These are phyloP conservation scores for Tulasnella sp. DNA, from an alignment of 768 basidiomycete genomes.

Conservation along the genomic window DNA sequence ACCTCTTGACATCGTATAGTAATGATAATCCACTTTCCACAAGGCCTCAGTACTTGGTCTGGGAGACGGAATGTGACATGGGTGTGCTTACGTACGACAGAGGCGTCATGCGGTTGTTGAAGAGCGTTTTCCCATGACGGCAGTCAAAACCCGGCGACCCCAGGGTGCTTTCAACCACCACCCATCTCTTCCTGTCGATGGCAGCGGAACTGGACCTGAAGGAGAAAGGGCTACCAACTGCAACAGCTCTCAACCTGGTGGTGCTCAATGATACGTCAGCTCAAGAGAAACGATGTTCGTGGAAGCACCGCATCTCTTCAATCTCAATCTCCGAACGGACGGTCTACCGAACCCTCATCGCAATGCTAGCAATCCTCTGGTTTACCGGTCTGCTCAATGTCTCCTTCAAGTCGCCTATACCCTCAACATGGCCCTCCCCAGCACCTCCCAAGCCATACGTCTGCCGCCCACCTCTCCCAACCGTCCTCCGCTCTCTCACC, in stretches of 20 bases:
- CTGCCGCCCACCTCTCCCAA: not conserved
- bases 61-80: not conserved
- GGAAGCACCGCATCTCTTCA: not conserved
- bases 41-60: no score
- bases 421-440: not conserved
- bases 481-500: not conserved
- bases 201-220: not conserved
- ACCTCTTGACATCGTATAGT: no score
- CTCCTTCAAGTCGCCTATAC: not conserved
- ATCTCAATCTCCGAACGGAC: not conserved
- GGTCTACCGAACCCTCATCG: not conserved
- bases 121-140: not conserved
- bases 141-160: not conserved
- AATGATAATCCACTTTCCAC: no score
- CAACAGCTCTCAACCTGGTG: not conserved
- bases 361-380: not conserved
- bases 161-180: not conserved
- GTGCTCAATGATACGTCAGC: not conserved
- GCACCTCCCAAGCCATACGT: not conserved
- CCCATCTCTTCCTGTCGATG: no score
- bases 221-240: not conserved
- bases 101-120: not conserved
- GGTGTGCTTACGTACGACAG: not conserved
- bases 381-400: not conserved
- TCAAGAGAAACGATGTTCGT: not conserved